A percentile compares a stretch with the other conserved stretches of the same genome.
Evolutionary conservation across 495 filamentous ascomycete genomes (phyloP).

Genomic region (Penicillium canariense): DNA sequence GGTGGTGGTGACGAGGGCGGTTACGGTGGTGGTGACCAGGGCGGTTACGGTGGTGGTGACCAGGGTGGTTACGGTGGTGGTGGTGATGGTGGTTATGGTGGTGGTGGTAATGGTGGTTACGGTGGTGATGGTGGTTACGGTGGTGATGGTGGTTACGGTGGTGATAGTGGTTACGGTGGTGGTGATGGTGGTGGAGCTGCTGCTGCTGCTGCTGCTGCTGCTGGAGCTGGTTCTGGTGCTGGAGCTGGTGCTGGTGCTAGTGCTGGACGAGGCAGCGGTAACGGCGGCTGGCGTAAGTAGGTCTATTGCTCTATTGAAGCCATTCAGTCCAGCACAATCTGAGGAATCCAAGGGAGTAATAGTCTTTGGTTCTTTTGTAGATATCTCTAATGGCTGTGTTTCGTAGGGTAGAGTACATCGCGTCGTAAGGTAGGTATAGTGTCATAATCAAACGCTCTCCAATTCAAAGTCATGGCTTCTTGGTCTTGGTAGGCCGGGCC

Average conservation of each 20-base stretch:
- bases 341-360: too few species aligned
- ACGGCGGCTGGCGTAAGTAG: background rate
- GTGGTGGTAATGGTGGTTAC: background rate
- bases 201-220: background rate
- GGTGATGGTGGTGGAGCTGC: background rate
- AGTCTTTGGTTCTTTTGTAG: background rate
- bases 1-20: background rate
- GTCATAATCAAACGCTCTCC: background rate
- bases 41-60: background rate
- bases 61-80: background rate
- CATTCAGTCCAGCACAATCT: too few species aligned
- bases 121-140: background rate
- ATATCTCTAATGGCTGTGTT: conserved; percentile 7
- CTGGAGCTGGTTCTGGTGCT: conserved; percentile 5
- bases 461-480: conserved; percentile 26
- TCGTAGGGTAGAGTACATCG: conserved; percentile 19
- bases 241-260: conserved; percentile 8
- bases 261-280: background rate
- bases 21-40: background rate
- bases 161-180: background rate
- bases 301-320: background rate
- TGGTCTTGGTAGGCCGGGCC: conserved; percentile 33
- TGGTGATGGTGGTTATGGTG: background rate
- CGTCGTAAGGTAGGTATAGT: conserved; percentile 16
- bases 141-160: background rate